These are phyloP conservation scores for Rauvolfia tetraphylla DNA, from an alignment of 257 asterid species.

Conservation along the genomic window DNA sequence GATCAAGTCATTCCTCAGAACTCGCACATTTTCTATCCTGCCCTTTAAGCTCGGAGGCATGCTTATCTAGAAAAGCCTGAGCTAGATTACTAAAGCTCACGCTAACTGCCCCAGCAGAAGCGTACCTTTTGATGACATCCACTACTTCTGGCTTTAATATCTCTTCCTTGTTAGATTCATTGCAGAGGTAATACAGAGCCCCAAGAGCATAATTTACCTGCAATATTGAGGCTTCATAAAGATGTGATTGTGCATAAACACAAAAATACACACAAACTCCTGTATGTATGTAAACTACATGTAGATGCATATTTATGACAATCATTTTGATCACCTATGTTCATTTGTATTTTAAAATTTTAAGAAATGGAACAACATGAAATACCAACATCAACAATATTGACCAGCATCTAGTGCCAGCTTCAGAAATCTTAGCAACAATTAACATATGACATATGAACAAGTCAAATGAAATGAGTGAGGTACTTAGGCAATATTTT, in stretches of 20 bases:
- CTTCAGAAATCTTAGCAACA: neutral
- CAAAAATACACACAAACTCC: neutral
- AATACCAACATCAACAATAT: neutral
- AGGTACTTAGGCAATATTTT: neutral
- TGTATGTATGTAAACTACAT: neutral
- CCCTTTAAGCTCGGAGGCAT: constrained; percentile 7
- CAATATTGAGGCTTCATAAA: constrained; percentile 12
- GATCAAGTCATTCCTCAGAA: neutral
- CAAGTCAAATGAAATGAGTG: neutral
- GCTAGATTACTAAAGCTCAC: constrained; percentile 70
- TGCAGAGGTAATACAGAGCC: constrained; percentile 71
- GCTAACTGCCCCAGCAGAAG: constrained; percentile 57
- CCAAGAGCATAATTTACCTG: constrained; percentile 80
- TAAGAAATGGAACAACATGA: neutral
- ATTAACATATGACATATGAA: neutral
- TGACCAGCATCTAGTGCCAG: neutral
- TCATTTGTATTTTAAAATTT: neutral
- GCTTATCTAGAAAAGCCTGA: constrained; percentile 70
- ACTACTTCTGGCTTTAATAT: constrained; percentile 74
- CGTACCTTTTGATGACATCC: constrained; percentile 64
- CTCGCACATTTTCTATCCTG: neutral
- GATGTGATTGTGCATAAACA: neutral
- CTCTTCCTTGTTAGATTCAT: constrained; percentile 50
- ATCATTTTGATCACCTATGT: neutral
- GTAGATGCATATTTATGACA: neutral